A percentile compares a stretch with the other conserved stretches of the same genome.
Evolutionary conservation across 495 filamentous ascomycete species (phyloP).

Genomic region (Astrothelium subdiscretum): DNA sequence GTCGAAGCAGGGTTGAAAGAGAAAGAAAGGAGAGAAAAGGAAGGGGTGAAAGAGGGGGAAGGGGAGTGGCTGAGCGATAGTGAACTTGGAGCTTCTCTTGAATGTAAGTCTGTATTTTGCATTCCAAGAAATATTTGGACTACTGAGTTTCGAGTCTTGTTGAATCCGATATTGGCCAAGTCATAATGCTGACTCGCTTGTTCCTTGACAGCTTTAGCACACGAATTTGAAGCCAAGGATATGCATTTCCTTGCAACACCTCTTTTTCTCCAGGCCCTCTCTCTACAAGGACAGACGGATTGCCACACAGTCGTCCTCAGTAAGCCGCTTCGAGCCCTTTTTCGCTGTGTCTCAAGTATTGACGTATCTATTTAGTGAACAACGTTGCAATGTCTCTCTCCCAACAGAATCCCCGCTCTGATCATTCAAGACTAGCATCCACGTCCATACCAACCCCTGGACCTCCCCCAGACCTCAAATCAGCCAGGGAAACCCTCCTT

Average conservation of each 20-base stretch:
- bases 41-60: constrained; percentile 51
- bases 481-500: constrained; percentile 39
- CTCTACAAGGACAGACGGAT: constrained; percentile 39
- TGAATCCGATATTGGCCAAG: background rate
- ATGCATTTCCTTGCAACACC: constrained; percentile 71
- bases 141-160: constrained; percentile 1
- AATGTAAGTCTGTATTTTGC: constrained; percentile 37
- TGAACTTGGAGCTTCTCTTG: constrained; percentile 60
- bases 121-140: background rate
- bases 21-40: constrained; percentile 47
- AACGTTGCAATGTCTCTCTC: constrained; percentile 57
- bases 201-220: constrained; percentile 47
- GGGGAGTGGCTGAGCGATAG: constrained; percentile 64
- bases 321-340: constrained; percentile 26
- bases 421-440: constrained; percentile 10
- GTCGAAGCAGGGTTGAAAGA: constrained; percentile 74
- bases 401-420: constrained; percentile 46
- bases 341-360: background rate
- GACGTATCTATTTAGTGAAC: constrained; percentile 39
- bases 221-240: constrained; percentile 55
- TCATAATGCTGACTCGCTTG: background rate
- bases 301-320: constrained; percentile 67
- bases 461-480: constrained; percentile 16
- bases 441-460: constrained; percentile 20
- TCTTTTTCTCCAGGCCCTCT: constrained; percentile 75